phyloP scores from a whole-genome alignment of 768 basidiomycete genomes.

The Peribolospora baueri region DNA sequence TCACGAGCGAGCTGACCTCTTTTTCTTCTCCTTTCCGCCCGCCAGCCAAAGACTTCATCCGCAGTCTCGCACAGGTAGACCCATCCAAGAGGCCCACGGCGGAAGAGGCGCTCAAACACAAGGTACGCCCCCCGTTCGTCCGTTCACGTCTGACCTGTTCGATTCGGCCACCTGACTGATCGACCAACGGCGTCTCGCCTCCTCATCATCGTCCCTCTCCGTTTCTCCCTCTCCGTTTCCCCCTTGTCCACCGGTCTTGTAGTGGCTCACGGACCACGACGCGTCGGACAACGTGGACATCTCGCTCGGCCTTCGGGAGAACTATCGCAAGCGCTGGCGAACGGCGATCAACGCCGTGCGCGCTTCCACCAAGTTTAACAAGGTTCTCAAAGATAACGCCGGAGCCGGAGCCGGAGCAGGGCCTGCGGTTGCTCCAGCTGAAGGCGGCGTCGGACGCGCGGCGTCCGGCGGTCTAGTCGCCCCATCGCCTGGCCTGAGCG shows the following conservation, averaged over 20 bases:
- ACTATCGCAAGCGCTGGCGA: constrained; percentile 46
- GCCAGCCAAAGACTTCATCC: constrained; percentile 65
- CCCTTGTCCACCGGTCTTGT: constrained; percentile 1
- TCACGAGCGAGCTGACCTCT: too few relatives aligned
- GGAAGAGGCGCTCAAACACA: constrained; percentile 38
- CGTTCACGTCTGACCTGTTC: neutral
- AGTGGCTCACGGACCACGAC: constrained; percentile 52
- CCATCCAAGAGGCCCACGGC: constrained; percentile 49
- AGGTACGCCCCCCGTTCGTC: constrained; percentile 21
- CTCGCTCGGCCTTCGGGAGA: constrained; percentile 41
- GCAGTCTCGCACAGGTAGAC: constrained; percentile 41
- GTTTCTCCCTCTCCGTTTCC: neutral
- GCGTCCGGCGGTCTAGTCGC: too few relatives aligned
- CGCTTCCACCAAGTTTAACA: neutral
- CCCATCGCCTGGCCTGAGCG: too few relatives aligned
- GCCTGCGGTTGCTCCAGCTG: too few relatives aligned
- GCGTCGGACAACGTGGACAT: constrained; percentile 53
- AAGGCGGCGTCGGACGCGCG: too few relatives aligned
- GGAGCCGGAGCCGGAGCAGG: too few relatives aligned
- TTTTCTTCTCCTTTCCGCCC: neutral
- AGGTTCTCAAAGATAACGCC: too few relatives aligned
- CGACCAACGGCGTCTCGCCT: neutral
- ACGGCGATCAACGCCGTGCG: constrained; percentile 34
- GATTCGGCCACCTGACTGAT: neutral
- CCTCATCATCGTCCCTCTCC: neutral